These are phyloP conservation scores for Calonectria crousiana DNA, from an alignment of 2,329 filamentous ascomycete species.

Conservation along the genomic window DNA sequence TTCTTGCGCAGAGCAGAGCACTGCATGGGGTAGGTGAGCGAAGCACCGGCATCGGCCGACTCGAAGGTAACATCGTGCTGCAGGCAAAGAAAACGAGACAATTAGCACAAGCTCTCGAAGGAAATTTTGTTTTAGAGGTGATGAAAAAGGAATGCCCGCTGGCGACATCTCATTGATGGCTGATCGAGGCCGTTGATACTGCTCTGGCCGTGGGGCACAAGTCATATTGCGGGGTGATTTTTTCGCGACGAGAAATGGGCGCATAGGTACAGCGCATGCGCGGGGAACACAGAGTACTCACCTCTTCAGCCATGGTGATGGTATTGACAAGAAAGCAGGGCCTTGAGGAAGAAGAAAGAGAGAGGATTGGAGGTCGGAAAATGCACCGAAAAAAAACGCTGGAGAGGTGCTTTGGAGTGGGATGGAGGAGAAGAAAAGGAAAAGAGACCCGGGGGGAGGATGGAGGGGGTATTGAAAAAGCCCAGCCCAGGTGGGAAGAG, in stretches of 20 bases:
- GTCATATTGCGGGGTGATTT: conserved; percentile 62
- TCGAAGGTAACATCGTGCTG: conserved; percentile 85
- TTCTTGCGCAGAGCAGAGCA: conserved; percentile 99
- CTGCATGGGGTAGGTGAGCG: conserved; percentile 95
- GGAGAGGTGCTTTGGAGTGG: conserved; percentile 44
- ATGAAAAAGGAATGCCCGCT: conserved; percentile 1
- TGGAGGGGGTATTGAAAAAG: conserved; percentile 50
- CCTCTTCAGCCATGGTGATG: conserved; percentile 71
- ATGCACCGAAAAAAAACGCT: conserved; percentile 41
- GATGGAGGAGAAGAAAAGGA: conserved; percentile 47
- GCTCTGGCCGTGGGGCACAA: conserved; percentile 51
- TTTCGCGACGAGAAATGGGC: conserved; percentile 49
- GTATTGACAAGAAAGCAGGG: conserved; percentile 54
- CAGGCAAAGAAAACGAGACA: conserved; percentile 22
- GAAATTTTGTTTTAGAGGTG: not conserved
- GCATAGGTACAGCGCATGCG: conserved; percentile 44
- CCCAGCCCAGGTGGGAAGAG: conserved; percentile 41
- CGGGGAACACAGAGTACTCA: conserved; percentile 52
- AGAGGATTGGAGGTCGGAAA: conserved; percentile 35
- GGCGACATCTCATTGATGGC: conserved; percentile 21
- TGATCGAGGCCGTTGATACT: conserved; percentile 32
- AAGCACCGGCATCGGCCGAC: conserved; percentile 95
- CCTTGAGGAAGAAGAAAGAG: conserved; percentile 46
- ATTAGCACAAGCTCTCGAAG: conserved; percentile 37
- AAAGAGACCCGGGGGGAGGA: conserved; percentile 43